phyloP scores from a whole-genome alignment of 129 eudicot species.

The Calendula officinalis region DNA sequence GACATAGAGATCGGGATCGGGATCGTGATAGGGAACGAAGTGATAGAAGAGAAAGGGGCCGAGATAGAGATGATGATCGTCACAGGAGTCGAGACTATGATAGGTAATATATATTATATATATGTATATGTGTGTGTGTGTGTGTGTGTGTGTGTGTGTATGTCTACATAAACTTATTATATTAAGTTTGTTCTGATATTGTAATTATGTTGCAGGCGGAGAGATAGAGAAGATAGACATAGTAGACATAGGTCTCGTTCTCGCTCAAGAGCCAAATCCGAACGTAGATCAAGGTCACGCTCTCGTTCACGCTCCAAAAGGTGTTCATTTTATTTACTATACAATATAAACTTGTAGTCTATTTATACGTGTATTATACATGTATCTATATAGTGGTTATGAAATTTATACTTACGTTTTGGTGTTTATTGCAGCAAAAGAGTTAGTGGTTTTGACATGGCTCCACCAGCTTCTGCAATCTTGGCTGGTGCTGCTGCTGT shows the following conservation, averaged over 20 bases:
- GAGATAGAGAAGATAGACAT: constrained; percentile 76
- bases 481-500: constrained; percentile 66
- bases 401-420: constrained; percentile 4
- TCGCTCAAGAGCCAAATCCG: constrained; percentile 75
- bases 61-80: constrained; percentile 65
- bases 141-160: no score
- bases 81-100: constrained; percentile 47
- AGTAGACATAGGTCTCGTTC: constrained; percentile 68
- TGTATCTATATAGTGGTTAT: not conserved
- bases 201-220: constrained; percentile 48
- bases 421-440: constrained; percentile 69
- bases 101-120: constrained; percentile 39
- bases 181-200: constrained; percentile 15
- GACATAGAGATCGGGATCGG: constrained; percentile 35
- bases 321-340: no score
- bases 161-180: no score
- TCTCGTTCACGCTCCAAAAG: constrained; percentile 98
- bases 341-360: no score
- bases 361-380: not conserved
- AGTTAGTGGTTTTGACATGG: constrained; percentile 97
- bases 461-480: constrained; percentile 94
- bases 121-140: no score
- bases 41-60: constrained; percentile 59
- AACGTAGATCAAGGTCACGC: constrained; percentile 79
- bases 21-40: constrained; percentile 62